A percentile compares a stretch with the other conserved stretches of the same genome.
Conservation (phyloP, 345 rosid species). For the Lepidium aucheri region DNA sequence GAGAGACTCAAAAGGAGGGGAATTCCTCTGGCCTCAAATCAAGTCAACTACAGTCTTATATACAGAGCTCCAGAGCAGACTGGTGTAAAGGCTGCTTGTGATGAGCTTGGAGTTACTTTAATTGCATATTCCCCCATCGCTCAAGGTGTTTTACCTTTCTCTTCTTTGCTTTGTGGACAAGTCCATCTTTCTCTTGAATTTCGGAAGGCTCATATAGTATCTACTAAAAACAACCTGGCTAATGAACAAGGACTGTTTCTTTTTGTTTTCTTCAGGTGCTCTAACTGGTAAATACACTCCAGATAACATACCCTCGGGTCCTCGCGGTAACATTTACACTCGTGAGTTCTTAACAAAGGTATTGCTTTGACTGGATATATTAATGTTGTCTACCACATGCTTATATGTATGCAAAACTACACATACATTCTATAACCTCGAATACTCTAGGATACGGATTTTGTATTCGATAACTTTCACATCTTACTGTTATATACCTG, state of each 20-base stretch:
- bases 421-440: background rate
- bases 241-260: background rate
- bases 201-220: background rate
- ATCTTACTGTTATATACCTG: background rate
- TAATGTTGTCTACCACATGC: background rate
- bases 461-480: background rate
- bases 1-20: constrained; percentile 81
- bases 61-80: constrained; percentile 78
- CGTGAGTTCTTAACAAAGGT: constrained; percentile 65
- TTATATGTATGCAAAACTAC: background rate
- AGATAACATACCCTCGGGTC: constrained; percentile 78
- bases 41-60: constrained; percentile 94
- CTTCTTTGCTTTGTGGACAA: background rate
- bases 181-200: background rate
- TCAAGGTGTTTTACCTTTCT: constrained; percentile 53
- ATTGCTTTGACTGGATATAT: constrained; percentile 3
- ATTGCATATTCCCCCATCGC: constrained; percentile 95
- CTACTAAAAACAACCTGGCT: background rate
- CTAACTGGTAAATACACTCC: constrained; percentile 95
- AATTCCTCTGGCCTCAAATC: constrained; percentile 89
- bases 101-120: constrained; percentile 85
- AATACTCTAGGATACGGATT: background rate
- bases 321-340: constrained; percentile 73
- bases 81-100: constrained; percentile 86
- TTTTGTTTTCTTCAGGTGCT: constrained; percentile 43